phyloP scores from a whole-genome alignment of 441 rosid species.

The Bocquillonia castaneifolia region DNA sequence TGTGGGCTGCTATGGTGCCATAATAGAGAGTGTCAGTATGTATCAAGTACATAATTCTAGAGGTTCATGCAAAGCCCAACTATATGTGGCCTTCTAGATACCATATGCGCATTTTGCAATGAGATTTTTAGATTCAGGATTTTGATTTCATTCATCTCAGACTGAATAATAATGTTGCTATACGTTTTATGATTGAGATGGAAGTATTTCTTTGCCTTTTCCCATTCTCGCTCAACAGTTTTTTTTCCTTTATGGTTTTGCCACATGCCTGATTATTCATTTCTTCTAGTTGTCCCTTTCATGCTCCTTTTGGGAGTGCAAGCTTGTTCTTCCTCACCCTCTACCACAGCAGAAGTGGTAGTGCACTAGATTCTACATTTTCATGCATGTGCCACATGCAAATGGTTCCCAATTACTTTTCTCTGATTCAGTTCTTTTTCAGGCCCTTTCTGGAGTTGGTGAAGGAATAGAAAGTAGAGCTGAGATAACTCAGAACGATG shows the following conservation, averaged over 20 bases:
- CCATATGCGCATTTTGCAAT: not conserved
- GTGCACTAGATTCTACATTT: not conserved
- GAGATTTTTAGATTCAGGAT: not conserved
- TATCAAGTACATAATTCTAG: not conserved
- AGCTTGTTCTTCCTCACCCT: not conserved
- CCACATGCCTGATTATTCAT: not conserved
- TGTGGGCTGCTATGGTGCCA: not conserved
- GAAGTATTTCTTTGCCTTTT: not conserved
- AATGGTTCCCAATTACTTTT: not conserved
- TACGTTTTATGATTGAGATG: not conserved
- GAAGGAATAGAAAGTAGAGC: conserved; percentile 62
- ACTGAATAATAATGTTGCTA: not conserved
- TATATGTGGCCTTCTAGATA: not conserved
- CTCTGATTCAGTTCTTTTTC: conserved; percentile 19
- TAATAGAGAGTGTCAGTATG: too few relatives aligned
- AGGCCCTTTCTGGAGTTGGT: conserved; percentile 98
- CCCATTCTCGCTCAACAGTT: not conserved
- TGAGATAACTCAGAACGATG: conserved; percentile 45
- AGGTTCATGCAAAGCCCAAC: not conserved
- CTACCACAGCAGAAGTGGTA: not conserved
- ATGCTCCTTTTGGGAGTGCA: not conserved
- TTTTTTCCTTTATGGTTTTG: not conserved
- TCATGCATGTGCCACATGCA: not conserved
- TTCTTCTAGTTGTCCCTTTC: not conserved
- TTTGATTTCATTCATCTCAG: not conserved